Conservation (phyloP, 2,329 filamentous ascomycete species). For the Graphium sp. region DNA sequence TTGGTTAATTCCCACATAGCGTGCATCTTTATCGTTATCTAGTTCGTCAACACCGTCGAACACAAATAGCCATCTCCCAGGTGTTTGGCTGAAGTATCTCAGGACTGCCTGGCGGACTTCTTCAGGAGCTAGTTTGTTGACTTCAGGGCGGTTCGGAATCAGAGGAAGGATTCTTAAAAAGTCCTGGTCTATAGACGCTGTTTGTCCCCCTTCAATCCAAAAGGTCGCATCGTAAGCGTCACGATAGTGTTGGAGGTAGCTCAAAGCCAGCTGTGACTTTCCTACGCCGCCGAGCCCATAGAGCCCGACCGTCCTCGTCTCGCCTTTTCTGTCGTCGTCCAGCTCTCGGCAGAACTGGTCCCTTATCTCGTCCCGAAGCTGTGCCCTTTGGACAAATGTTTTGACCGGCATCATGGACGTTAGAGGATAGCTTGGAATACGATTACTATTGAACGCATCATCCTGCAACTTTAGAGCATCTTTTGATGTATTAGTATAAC, state of each 20-base stretch:
- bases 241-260: neutral
- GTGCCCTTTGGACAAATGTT: no score
- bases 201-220: neutral
- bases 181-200: neutral
- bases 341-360: neutral
- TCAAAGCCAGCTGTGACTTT: constrained; percentile 7
- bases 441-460: no score
- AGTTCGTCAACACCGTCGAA: constrained; percentile 1
- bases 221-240: neutral
- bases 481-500: no score
- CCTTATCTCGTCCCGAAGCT: no score
- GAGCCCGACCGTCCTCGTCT: constrained; percentile 1
- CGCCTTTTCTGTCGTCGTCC: neutral
- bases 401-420: no score
- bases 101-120: constrained; percentile 1
- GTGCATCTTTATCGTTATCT: neutral
- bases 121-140: no score
- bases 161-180: no score
- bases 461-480: no score
- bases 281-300: constrained; percentile 8
- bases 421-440: no score
- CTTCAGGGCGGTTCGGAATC: no score
- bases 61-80: constrained; percentile 1
- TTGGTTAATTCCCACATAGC: neutral
- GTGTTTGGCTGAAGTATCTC: neutral